Percentiles rank a stretch among this genome's conserved stretches.
Evolutionary conservation across 1,139 yeast genomes (phyloP).

Genomic region (Kodamaea fungicola): DNA sequence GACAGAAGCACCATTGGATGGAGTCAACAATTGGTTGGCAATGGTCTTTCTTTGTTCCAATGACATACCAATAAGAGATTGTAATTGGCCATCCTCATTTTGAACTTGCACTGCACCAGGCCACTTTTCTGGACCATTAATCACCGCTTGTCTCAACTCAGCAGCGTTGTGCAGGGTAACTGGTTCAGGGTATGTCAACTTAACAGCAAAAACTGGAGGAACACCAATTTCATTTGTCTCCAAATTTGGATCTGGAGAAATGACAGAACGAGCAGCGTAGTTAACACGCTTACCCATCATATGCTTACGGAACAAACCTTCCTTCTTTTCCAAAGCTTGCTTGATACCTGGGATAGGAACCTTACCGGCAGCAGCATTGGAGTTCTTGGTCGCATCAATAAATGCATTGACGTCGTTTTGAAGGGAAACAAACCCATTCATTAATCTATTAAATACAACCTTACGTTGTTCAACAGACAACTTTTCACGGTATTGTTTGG

Average conservation of each 20-base stretch:
- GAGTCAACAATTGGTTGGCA: conserved; percentile 92
- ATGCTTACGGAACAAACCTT: conserved; percentile 96
- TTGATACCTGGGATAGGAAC: conserved; percentile 91
- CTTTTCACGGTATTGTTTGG: conserved; percentile 60
- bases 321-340: conserved; percentile 97
- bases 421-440: conserved; percentile 91
- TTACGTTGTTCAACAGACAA: conserved; percentile 62
- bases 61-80: conserved; percentile 84
- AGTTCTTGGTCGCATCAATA: conserved; percentile 88
- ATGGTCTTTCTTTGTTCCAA: conserved; percentile 92
- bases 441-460: conserved; percentile 77
- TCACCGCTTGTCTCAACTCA: conserved; percentile 89
- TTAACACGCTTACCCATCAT: conserved; percentile 99
- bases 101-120: conserved; percentile 98
- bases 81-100: conserved; percentile 90
- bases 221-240: conserved; percentile 98
- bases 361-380: conserved; percentile 65
- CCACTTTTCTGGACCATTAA: conserved; percentile 97
- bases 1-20: conserved; percentile 53
- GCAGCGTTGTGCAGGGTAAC: conserved; percentile 92
- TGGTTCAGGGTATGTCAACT: conserved; percentile 96
- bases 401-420: conserved; percentile 95
- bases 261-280: conserved; percentile 97
- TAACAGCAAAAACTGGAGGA: conserved; percentile 96
- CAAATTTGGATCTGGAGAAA: conserved; percentile 97